Conservation (phyloP, 2,329 filamentous ascomycete species). For the Epichloe festucae region DNA sequence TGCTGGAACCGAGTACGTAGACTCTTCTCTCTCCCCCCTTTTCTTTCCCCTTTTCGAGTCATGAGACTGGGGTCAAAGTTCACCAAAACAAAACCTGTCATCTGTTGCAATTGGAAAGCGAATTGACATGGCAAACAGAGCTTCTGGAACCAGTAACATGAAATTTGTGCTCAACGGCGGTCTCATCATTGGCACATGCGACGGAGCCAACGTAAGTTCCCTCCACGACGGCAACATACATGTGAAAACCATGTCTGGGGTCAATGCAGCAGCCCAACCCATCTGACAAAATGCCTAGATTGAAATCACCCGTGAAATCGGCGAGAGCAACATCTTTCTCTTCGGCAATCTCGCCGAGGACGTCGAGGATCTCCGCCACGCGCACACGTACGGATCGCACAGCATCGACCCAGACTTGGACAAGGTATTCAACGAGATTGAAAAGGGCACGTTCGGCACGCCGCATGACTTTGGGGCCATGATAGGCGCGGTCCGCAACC, state of each 20-base stretch:
- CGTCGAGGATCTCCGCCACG: constrained; percentile 88
- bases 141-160: constrained; percentile 91
- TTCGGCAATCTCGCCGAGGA: constrained; percentile 94
- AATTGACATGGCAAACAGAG: constrained; percentile 24
- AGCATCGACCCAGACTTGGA: constrained; percentile 62
- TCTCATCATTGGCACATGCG: constrained; percentile 93
- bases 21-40: too few relatives aligned
- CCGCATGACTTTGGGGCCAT: constrained; percentile 68
- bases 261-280: background rate
- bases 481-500: constrained; percentile 72
- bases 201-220: constrained; percentile 78
- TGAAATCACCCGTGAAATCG: constrained; percentile 94
- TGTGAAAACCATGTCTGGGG: background rate
- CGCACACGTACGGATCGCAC: constrained; percentile 73
- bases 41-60: background rate
- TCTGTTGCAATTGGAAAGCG: background rate
- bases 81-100: background rate
- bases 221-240: too few relatives aligned
- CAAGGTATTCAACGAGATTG: constrained; percentile 75
- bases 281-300: constrained; percentile 36
- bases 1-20: constrained; percentile 70
- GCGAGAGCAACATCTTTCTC: constrained; percentile 95
- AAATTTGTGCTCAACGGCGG: constrained; percentile 98
- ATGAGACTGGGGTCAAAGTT: too few relatives aligned
- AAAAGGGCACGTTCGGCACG: constrained; percentile 69